Evolutionary conservation across 345 rosid species (phyloP), one percentile per base, ranked within the genome.

Genomic region (Rhizophora apiculata): DNA sequence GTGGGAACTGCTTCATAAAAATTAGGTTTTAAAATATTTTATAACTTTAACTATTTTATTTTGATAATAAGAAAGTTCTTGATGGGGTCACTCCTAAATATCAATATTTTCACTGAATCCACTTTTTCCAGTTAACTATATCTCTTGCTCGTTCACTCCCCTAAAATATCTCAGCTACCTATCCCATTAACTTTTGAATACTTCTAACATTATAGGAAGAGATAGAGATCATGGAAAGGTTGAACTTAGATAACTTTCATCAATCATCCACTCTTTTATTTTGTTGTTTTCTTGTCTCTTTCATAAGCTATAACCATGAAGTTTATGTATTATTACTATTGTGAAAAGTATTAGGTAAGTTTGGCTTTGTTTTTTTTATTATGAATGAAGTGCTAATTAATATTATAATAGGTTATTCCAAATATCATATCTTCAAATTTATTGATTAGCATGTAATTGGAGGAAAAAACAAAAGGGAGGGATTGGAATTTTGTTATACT

Each of bases 401-500:
- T 24, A 54, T 2, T 52, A 29, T 43, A 62, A 49, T 43, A 27
- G 16, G 46, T 62, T 56, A 10, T n/a, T 65, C 43, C 3, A 39
- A 62, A 54, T 2, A 22, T 62, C 18, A 6, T 65, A 4, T 13
- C 22, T 7, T 16, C 43, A 36, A 6, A 26, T 74, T 51, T 29
- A 43, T 10, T 30, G 27, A 43, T 60, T 20, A 46, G 39, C 6
- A 4, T 18, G 10, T 6, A 43, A 49, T 62, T 29, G 60, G 75
- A 94, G 96, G 80, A 70, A 73, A 73, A 85, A 76, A 62, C 97
- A 92, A 69, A 92, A 87, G 87, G 97, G 97, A 69, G 86, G 83
- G 74, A 89, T 95, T 13, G 97, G 96, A 29, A 95, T 88, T 72
- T 85, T 92, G 46, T 68, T 90, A 75, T 96, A 92, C 73, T 95